Conservation (phyloP, 345 rosid species). For the Citrus sp. region DNA sequence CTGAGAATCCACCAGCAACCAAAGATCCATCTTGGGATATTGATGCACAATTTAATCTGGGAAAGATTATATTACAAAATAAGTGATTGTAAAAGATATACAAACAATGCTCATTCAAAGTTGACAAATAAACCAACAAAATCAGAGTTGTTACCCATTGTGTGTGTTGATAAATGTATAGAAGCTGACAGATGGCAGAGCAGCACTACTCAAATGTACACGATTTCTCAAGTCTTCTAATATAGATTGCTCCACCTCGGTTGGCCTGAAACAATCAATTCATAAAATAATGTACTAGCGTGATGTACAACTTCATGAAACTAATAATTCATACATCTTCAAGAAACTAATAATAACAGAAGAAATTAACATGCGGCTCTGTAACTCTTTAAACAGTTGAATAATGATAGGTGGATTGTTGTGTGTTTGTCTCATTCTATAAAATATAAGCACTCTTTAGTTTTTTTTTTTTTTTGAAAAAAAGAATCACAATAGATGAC, state of each 20-base stretch:
- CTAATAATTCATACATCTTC: not conserved
- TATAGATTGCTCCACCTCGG: constrained; percentile 86
- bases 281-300: not conserved
- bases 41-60: constrained; percentile 83
- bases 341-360: not conserved
- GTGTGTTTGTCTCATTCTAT: not conserved
- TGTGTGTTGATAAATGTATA: constrained; percentile 90
- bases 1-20: constrained; percentile 96
- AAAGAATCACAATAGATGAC: not conserved
- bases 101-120: constrained; percentile 9
- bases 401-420: not conserved
- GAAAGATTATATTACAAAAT: constrained; percentile 7
- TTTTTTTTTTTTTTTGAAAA: too few species aligned
- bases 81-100: constrained; percentile 9
- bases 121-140: constrained; percentile 1
- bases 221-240: constrained; percentile 95
- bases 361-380: not conserved
- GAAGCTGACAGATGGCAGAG: constrained; percentile 91
- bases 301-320: not conserved
- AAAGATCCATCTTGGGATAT: constrained; percentile 97
- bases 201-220: constrained; percentile 77
- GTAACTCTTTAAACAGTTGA: not conserved
- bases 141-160: constrained; percentile 59
- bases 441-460: not conserved
- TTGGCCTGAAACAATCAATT: constrained; percentile 47